Evolutionary conservation across 192 early-diverging fungal species (phyloP).

Genomic region (Backusella sp.): DNA sequence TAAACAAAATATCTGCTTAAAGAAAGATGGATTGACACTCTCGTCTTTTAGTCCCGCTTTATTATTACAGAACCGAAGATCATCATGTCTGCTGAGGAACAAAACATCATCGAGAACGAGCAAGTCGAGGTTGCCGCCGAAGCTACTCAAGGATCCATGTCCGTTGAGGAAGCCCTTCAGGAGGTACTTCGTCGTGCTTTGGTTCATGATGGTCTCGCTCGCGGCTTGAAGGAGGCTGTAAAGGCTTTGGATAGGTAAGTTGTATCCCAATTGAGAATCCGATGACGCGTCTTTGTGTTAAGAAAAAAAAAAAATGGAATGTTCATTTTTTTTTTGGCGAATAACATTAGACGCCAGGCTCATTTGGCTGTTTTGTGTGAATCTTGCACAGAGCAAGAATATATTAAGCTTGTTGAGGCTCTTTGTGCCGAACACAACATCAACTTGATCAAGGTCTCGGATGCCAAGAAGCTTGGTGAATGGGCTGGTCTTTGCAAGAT

Average conservation of each 20-base stretch:
- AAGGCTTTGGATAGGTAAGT: conserved; percentile 91
- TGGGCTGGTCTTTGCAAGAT: conserved; percentile 99
- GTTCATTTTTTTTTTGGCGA: neutral
- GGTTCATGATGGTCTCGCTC: conserved; percentile 93
- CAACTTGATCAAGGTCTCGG: conserved; percentile 95
- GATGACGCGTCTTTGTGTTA: neutral
- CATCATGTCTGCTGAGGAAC: conserved; percentile 36
- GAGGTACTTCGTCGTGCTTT: conserved; percentile 95
- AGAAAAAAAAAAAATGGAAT: neutral
- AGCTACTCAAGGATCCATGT: conserved; percentile 62
- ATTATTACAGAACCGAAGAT: neutral
- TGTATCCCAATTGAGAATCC: neutral
- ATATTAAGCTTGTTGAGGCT: conserved; percentile 94
- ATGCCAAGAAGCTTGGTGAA: conserved; percentile 98
- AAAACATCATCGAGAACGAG: conserved; percentile 44
- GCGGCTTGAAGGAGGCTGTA: conserved; percentile 94
- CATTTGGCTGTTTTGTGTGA: conserved; percentile 95
- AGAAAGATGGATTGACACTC: neutral
- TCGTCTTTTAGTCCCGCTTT: neutral
- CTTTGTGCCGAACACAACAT: conserved; percentile 98
- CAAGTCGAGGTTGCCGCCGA: conserved; percentile 51
- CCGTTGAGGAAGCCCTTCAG: conserved; percentile 96
- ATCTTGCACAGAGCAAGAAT: conserved; percentile 93
- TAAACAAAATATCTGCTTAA: neutral
- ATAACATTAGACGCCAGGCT: conserved; percentile 57